These are phyloP conservation scores for Penicillium roqueforti DNA, from an alignment of 495 filamentous ascomycete species.

Conservation along the genomic window DNA sequence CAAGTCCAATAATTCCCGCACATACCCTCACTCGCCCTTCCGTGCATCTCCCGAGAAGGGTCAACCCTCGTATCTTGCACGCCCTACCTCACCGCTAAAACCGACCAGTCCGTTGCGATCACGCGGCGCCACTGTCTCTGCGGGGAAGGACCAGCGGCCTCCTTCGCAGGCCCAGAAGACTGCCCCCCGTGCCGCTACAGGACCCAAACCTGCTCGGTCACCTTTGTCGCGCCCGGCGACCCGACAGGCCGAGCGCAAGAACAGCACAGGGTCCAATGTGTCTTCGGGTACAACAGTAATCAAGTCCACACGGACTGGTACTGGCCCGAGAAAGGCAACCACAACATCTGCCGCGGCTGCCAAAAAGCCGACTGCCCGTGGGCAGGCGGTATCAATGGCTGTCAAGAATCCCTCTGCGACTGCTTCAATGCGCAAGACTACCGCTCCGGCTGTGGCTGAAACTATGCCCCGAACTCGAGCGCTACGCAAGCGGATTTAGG, in stretches of 20 bases:
- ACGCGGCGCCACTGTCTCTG: conserved; percentile 32
- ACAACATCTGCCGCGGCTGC: conserved; percentile 43
- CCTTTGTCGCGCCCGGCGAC: conserved; percentile 38
- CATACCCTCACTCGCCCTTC: conserved; percentile 57
- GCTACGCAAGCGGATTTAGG: conserved; percentile 46
- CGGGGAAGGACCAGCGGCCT: conserved; percentile 24
- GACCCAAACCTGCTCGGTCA: conserved; percentile 28
- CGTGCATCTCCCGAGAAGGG: conserved; percentile 41
- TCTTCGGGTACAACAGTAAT: conserved; percentile 57
- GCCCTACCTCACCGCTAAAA: conserved; percentile 53
- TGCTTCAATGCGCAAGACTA: conserved; percentile 32
- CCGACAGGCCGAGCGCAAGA: conserved; percentile 43
- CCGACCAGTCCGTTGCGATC: conserved; percentile 49
- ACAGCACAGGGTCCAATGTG: conserved; percentile 41
- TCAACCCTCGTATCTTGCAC: conserved; percentile 47
- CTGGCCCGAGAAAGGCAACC: conserved; percentile 45
- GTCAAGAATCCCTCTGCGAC: conserved; percentile 35
- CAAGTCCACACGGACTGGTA: conserved; percentile 47
- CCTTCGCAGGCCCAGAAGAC: conserved; percentile 34
- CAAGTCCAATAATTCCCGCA: conserved; percentile 73
- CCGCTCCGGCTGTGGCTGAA: conserved; percentile 31
- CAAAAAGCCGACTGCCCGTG: conserved; percentile 41
- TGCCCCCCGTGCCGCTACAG: conserved; percentile 28
- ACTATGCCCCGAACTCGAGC: conserved; percentile 37
- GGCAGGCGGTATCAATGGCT: conserved; percentile 32